Percentiles rank a stretch among this genome's conserved stretches.
Evolutionary conservation across 441 rosid species (phyloP).

Genomic region (Pelargonium cotyledonis): DNA sequence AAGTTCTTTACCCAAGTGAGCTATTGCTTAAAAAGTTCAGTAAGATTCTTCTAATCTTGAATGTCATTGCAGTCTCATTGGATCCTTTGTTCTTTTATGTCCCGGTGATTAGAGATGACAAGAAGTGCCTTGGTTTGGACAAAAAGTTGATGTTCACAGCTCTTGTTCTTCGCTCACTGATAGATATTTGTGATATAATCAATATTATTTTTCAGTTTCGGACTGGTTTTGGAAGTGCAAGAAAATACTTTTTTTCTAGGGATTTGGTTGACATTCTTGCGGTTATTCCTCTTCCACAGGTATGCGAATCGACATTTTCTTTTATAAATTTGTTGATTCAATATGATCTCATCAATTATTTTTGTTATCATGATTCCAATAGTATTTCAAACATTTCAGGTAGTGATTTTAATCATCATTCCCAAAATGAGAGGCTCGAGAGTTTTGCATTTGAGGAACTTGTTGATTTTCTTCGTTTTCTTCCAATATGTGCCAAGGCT

Average conservation of each 20-base stretch:
- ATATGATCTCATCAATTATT: no score
- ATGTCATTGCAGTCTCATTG: slow-evolving; percentile 53
- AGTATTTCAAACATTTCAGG: slow-evolving; percentile 26
- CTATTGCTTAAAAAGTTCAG: slow-evolving; percentile 57
- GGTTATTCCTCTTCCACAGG: slow-evolving; percentile 77
- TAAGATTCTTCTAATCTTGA: slow-evolving; percentile 58
- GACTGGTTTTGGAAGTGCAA: slow-evolving; percentile 48
- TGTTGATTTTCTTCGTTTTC: slow-evolving; percentile 62
- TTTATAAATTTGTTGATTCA: background rate
- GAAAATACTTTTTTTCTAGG: slow-evolving; percentile 50
- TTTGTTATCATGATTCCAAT: no score
- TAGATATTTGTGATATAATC: slow-evolving; percentile 52
- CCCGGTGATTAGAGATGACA: slow-evolving; percentile 36
- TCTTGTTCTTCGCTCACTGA: slow-evolving; percentile 51
- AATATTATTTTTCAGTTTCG: slow-evolving; percentile 62
- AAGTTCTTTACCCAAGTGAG: slow-evolving; percentile 54
- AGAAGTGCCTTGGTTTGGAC: slow-evolving; percentile 49
- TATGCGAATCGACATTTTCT: slow-evolving; percentile 9
- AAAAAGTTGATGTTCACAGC: slow-evolving; percentile 55
- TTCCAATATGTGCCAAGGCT: slow-evolving; percentile 71
- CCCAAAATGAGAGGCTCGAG: slow-evolving; percentile 45
- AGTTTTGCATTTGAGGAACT: slow-evolving; percentile 57
- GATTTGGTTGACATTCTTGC: slow-evolving; percentile 64
- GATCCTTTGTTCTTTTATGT: slow-evolving; percentile 69
- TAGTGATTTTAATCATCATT: slow-evolving; percentile 53